A percentile compares a stretch with the other conserved stretches of the same genome.
These are phyloP conservation scores for Alternaria postmessia DNA, from an alignment of 2,329 filamentous ascomycete genomes.

Conservation along the genomic window DNA sequence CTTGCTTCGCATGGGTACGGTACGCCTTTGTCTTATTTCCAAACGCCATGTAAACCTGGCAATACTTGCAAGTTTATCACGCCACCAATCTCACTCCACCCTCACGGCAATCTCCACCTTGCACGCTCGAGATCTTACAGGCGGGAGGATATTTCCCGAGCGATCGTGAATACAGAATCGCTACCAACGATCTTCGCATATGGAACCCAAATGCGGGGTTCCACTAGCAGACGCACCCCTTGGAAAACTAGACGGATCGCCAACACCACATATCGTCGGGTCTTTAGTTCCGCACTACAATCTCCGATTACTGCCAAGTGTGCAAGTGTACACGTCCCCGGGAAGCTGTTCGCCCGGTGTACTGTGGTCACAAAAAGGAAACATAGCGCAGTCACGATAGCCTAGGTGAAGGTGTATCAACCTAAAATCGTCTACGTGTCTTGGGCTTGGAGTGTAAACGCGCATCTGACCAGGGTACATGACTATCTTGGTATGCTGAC, in stretches of 20 bases:
- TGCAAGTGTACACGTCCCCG: background rate
- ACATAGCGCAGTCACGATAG: background rate
- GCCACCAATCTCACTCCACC: background rate
- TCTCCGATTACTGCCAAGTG: background rate
- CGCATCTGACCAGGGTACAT: background rate
- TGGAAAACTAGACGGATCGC: background rate
- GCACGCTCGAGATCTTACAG: background rate
- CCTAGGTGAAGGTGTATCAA: background rate
- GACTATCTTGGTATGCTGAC: background rate
- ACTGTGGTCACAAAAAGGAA: background rate
- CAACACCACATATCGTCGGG: slow-evolving; percentile 3
- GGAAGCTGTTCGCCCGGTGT: background rate
- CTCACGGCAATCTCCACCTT: slow-evolving; percentile 5
- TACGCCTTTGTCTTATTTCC: background rate
- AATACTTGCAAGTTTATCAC: background rate
- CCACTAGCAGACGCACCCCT: slow-evolving; percentile 2
- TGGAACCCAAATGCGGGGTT: slow-evolving; percentile 9
- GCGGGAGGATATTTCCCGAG: slow-evolving; percentile 3
- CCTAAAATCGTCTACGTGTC: background rate
- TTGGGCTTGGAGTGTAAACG: background rate
- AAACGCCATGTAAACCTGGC: slow-evolving; percentile 2
- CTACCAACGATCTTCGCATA: slow-evolving; percentile 8
- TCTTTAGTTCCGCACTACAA: slow-evolving; percentile 1
- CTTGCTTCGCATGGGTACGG: background rate
- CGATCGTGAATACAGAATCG: slow-evolving; percentile 5